phyloP scores from a whole-genome alignment of 2,329 filamentous ascomycete genomes.

The Monilinia fructigena region DNA sequence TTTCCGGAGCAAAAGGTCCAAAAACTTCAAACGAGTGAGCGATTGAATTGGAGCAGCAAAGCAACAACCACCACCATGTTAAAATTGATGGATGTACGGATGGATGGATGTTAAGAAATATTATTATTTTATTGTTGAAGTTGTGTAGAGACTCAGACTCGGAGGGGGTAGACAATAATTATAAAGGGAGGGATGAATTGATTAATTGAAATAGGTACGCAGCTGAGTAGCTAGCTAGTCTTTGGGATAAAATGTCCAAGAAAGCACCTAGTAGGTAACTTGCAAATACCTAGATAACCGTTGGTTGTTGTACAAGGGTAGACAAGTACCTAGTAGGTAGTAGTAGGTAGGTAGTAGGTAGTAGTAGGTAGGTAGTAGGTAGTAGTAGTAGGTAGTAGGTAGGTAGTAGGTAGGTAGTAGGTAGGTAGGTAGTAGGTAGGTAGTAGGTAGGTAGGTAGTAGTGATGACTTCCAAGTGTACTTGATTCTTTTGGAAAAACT shows the following conservation, averaged over 20 bases:
- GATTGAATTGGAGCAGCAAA: background rate
- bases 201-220: background rate
- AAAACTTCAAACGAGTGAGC: constrained; percentile 2
- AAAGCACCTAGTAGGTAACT: no score
- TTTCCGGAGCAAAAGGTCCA: background rate
- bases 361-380: no score
- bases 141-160: no score
- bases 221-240: no score
- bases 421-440: no score
- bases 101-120: background rate
- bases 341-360: no score
- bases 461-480: background rate
- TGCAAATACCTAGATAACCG: background rate
- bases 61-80: background rate
- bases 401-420: background rate
- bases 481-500: background rate
- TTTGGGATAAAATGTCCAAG: no score
- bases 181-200: background rate
- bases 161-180: background rate
- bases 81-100: background rate
- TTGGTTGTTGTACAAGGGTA: background rate
- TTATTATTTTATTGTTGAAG: constrained; percentile 1
- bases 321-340: no score
- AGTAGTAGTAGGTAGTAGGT: no score
- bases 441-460: no score